phyloP scores from a whole-genome alignment of 495 filamentous ascomycete species.

The Trichoderma reesei region DNA sequence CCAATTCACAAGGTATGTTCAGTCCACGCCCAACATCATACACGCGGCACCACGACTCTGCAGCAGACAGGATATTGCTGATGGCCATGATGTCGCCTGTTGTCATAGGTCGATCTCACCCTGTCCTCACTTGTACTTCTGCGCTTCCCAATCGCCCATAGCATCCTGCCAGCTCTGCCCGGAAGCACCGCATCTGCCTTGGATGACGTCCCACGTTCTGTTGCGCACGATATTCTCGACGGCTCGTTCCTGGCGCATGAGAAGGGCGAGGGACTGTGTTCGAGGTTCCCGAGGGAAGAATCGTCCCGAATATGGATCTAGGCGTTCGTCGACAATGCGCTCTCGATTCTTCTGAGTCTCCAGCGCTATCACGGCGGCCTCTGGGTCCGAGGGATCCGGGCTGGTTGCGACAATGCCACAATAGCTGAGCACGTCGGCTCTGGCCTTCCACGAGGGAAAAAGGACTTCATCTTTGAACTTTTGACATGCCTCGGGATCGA shows the following conservation, averaged over 20 bases:
- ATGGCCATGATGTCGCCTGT: neutral
- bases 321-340: slow-evolving; percentile 71
- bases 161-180: slow-evolving; percentile 50
- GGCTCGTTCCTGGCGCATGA: slow-evolving; percentile 73
- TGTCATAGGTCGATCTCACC: neutral
- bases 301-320: slow-evolving; percentile 85
- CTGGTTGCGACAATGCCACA: slow-evolving; percentile 82
- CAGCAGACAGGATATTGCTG: neutral
- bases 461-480: slow-evolving; percentile 69
- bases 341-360: slow-evolving; percentile 65
- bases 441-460: slow-evolving; percentile 79
- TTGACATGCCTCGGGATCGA: slow-evolving; percentile 52
- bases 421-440: slow-evolving; percentile 80
- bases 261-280: slow-evolving; percentile 67
- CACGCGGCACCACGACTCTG: neutral
- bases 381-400: slow-evolving; percentile 83
- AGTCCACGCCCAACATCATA: neutral
- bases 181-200: slow-evolving; percentile 60
- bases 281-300: slow-evolving; percentile 77
- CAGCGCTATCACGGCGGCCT: slow-evolving; percentile 54
- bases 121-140: neutral
- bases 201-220: slow-evolving; percentile 75
- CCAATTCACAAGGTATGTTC: neutral
- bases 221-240: slow-evolving; percentile 82
- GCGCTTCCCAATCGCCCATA: slow-evolving; percentile 41